These are phyloP conservation scores for Entomortierella lignicola DNA, from an alignment of 192 early-diverging fungal genomes.

Conservation along the genomic window DNA sequence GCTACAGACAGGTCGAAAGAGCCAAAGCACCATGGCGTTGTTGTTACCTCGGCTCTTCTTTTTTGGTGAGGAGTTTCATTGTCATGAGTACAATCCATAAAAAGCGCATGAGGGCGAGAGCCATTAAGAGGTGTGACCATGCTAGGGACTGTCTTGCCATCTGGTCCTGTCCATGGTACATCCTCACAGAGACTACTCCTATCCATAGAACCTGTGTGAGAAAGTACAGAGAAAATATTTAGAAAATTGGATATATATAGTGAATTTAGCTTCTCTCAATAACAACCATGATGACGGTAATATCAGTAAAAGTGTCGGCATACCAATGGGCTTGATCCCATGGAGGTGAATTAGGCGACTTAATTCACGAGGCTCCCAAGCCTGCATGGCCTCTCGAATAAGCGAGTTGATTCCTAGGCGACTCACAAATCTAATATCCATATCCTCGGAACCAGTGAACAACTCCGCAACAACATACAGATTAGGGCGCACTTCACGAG, in stretches of 20 bases:
- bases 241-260: no score
- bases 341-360: conserved; percentile 90
- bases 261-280: no score
- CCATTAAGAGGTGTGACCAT: conserved; percentile 80
- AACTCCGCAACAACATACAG: conserved; percentile 98
- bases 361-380: conserved; percentile 93
- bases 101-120: conserved; percentile 90
- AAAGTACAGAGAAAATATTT: conserved; percentile 2
- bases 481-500: conserved; percentile 85
- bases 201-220: conserved; percentile 76
- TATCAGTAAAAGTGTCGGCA: no score
- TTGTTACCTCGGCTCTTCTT: conserved; percentile 69
- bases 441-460: conserved; percentile 97
- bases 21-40: neutral
- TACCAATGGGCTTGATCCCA: conserved; percentile 92
- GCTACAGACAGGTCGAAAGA: no score
- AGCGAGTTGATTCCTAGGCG: conserved; percentile 96
- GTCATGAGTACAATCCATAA: conserved; percentile 99
- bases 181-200: conserved; percentile 66
- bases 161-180: conserved; percentile 48
- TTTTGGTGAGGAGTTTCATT: conserved; percentile 97
- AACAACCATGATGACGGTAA: no score
- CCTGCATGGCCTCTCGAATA: conserved; percentile 98
- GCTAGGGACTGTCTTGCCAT: conserved; percentile 57
- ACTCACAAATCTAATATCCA: conserved; percentile 92